Evolutionary conservation across 306 rosid genomes (phyloP).

Genomic region (Quercus dentata): DNA sequence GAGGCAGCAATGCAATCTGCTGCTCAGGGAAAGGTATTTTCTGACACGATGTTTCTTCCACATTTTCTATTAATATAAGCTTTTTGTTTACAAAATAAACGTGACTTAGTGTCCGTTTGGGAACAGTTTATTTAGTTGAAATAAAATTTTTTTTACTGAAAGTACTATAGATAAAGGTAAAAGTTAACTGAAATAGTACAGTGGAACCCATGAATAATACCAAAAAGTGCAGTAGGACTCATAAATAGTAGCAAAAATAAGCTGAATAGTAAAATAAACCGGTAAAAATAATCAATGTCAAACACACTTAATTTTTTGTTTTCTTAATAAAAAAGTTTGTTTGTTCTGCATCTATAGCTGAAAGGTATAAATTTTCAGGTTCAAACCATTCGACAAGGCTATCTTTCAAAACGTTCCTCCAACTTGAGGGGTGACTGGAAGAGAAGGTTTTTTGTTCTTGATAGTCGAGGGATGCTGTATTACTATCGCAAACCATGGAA

Average conservation of each 20-base stretch:
- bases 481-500: conserved; percentile 81
- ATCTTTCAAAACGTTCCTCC: conserved; percentile 84
- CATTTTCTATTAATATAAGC: conserved; percentile 5
- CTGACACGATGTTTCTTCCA: not conserved
- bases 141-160: too few species aligned
- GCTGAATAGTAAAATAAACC: too few species aligned
- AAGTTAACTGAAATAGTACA: too few species aligned
- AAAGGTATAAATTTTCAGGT: conserved; percentile 39
- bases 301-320: not conserved
- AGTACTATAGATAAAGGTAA: too few species aligned
- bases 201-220: too few species aligned
- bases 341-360: conserved; percentile 17
- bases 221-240: too few species aligned
- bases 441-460: conserved; percentile 84
- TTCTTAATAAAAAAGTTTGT: not conserved
- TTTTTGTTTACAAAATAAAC: not conserved
- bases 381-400: conserved; percentile 81
- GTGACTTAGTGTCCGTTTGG: not conserved
- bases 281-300: too few species aligned
- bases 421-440: conserved; percentile 90
- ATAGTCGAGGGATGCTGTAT: conserved; percentile 75
- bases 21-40: conserved; percentile 63
- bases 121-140: too few species aligned
- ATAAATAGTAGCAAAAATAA: too few species aligned
- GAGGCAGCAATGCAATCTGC: conserved; percentile 73